Evolutionary conservation across 2,329 filamentous ascomycete genomes (phyloP), one percentile per base, ranked within the genome.

Genomic region (Colletotrichum spaethianum): DNA sequence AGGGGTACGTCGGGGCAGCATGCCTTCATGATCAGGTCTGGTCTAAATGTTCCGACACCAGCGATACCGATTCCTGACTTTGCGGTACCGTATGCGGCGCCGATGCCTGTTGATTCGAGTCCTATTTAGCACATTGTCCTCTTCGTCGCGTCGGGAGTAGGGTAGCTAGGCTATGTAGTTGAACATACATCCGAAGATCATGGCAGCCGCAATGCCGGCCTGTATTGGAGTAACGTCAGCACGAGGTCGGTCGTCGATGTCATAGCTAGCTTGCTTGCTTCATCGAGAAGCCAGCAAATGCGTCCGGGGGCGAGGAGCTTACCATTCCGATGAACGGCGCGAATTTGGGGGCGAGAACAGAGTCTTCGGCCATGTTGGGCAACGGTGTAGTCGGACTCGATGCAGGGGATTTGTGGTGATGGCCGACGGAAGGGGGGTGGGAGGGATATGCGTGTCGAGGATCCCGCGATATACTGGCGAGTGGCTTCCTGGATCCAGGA

Each of bases 11-110:
- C 20, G 16, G 59, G n/a, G 18, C 40, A 52, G 69, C 82, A 44
- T 83, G 93, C 93, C 92, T 96, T 97, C 94, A 97, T 96, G 83
- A 96, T 96, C 76, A 97, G 87, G 81, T 96, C 93, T 71, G 94
- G 93, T 79, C 94, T 88, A 83, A 95, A 96, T 46, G 92, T 95
- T 79, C 93, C 94, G 74, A 96, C 93, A 77, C 94, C 94, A 42
- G 93, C 91, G 78, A 97, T 97, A 79, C 94, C 94, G 80, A 96
- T 95, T 75, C 94, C 94, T 50, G 94, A 94, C 83, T 96, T 97
- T 46, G 94, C 93, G 67, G 94, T 97, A 75, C 94, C 94, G 83
- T 95, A 96, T 74, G 94, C 94, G 77, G 94, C 94, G 79, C 94
- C 94, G 76, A 89, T 83, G 78, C 85, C 88, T 90, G 74, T 77